A percentile compares a stretch with the other conserved stretches of the same genome.
Conservation (phyloP, 768 basidiomycete genomes). For the Tulasnella sp. region DNA sequence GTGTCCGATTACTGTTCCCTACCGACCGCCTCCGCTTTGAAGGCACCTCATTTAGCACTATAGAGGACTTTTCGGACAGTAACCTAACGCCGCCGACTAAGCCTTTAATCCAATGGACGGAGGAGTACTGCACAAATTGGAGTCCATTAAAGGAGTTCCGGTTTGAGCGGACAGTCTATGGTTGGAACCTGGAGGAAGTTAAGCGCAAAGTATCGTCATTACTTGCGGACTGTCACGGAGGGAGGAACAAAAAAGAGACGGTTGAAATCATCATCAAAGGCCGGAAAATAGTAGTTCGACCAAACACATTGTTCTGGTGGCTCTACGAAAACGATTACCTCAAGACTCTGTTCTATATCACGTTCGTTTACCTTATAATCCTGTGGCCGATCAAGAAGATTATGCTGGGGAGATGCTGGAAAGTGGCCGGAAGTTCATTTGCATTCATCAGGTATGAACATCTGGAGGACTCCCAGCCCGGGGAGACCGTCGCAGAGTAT, state of each 20-base stretch:
- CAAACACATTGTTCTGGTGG: slow-evolving; percentile 61
- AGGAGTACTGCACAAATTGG: not conserved
- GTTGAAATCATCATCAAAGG: not conserved
- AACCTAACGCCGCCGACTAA: not conserved
- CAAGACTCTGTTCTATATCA: slow-evolving; percentile 61
- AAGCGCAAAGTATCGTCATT: not conserved
- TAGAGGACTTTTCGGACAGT: not conserved
- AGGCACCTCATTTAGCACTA: not conserved
- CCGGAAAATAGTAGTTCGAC: slow-evolving; percentile 60
- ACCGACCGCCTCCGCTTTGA: not conserved
- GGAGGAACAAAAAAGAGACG: not conserved
- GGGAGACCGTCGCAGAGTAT: slow-evolving; percentile 26
- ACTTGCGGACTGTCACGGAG: not conserved
- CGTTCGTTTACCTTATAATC: slow-evolving; percentile 65
- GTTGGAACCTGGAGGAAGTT: not conserved
- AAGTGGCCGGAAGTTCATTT: slow-evolving; percentile 20
- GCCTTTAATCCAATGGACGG: not conserved
- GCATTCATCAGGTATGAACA: slow-evolving; percentile 25
- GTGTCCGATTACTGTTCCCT: not conserved
- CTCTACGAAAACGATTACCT: slow-evolving; percentile 68
- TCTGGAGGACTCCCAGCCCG: slow-evolving; percentile 28
- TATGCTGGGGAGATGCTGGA: slow-evolving; percentile 71
- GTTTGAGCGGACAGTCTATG: not conserved
- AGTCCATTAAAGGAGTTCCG: not conserved
- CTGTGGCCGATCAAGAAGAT: slow-evolving; percentile 75